These are phyloP conservation scores for Phytopythium litorale DNA, from an alignment of 352 stramenopile species.

Conservation along the genomic window DNA sequence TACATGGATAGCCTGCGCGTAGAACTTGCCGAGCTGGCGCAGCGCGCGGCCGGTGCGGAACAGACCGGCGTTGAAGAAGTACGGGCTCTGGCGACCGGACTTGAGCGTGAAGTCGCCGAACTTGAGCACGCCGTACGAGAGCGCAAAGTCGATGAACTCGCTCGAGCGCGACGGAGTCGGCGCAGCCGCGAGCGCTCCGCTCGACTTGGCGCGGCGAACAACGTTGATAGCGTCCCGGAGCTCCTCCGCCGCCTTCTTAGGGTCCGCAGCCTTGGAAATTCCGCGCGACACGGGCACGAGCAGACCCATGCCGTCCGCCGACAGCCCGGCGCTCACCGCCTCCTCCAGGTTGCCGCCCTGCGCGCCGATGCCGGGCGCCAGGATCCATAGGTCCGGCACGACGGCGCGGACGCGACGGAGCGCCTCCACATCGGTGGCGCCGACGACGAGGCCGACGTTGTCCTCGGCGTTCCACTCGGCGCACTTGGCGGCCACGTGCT, in stretches of 20 bases:
- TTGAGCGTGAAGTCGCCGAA: conserved; percentile 99
- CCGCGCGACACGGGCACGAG: conserved; percentile 96
- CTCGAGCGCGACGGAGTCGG: conserved; percentile 57
- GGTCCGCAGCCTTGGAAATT: conserved; percentile 92
- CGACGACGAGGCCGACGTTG: conserved; percentile 96
- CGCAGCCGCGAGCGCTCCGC: conserved; percentile 10
- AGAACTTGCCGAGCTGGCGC: conserved; percentile 91
- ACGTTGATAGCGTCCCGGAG: conserved; percentile 94
- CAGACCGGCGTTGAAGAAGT: conserved; percentile 99
- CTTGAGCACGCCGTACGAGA: conserved; percentile 94
- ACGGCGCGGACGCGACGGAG: conserved; percentile 84
- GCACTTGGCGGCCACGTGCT: conserved; percentile 91
- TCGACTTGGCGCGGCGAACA: conserved; percentile 60
- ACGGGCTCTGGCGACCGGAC: conserved; percentile 95
- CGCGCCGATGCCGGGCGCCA: conserved; percentile 95
- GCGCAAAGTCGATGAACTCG: conserved; percentile 97
- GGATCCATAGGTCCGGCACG: conserved; percentile 93
- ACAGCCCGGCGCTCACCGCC: conserved; percentile 72
- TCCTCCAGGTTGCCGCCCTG: conserved; percentile 93
- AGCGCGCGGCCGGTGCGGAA: conserved; percentile 94
- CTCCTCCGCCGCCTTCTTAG: conserved; percentile 83
- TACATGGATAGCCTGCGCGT: conserved; percentile 92
- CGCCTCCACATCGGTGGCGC: conserved; percentile 94
- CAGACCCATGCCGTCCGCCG: conserved; percentile 88
- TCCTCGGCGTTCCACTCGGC: conserved; percentile 88